Conservation (phyloP, 2,329 filamentous ascomycete species). For the Pestalotiopsis sp. region DNA sequence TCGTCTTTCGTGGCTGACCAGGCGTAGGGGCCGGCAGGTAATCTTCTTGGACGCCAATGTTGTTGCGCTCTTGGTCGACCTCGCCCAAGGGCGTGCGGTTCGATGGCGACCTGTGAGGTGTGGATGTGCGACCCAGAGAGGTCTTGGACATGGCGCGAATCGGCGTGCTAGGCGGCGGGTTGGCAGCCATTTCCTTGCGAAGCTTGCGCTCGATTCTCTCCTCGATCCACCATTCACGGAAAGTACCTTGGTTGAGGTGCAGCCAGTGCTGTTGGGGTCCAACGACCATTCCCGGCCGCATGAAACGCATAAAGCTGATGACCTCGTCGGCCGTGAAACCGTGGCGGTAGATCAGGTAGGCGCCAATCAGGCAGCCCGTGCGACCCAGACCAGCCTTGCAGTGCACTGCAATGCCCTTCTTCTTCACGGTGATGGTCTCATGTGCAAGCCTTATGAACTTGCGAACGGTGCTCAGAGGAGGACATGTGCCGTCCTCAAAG, state of each 20-base stretch:
- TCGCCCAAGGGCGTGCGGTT: constrained; percentile 89
- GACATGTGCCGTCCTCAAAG: constrained; percentile 97
- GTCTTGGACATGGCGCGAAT: constrained; percentile 65
- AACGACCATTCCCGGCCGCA: constrained; percentile 98
- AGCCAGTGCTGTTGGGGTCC: constrained; percentile 99
- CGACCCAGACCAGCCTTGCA: constrained; percentile 97
- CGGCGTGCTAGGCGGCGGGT: constrained; percentile 59
- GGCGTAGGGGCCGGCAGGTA: constrained; percentile 94
- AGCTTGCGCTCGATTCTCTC: constrained; percentile 76
- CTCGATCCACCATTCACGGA: constrained; percentile 98
- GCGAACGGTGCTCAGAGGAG: constrained; percentile 82
- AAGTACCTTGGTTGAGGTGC: constrained; percentile 92
- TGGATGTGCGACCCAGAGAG: constrained; percentile 65
- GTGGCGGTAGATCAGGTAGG: constrained; percentile 95
- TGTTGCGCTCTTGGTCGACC: constrained; percentile 79
- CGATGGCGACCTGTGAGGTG: constrained; percentile 77
- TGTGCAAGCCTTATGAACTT: constrained; percentile 96
- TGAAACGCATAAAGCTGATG: constrained; percentile 98
- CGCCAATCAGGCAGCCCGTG: constrained; percentile 94
- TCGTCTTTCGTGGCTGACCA: constrained; percentile 90
- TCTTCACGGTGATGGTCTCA: constrained; percentile 87
- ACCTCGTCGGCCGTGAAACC: constrained; percentile 97
- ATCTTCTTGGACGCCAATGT: constrained; percentile 76
- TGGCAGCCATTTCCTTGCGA: constrained; percentile 60
- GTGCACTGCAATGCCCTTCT: constrained; percentile 94